A percentile compares a stretch with the other conserved stretches of the same genome.
These are phyloP conservation scores for Alternaria gaisen DNA, from an alignment of 2,329 filamentous ascomycete genomes.

Conservation along the genomic window DNA sequence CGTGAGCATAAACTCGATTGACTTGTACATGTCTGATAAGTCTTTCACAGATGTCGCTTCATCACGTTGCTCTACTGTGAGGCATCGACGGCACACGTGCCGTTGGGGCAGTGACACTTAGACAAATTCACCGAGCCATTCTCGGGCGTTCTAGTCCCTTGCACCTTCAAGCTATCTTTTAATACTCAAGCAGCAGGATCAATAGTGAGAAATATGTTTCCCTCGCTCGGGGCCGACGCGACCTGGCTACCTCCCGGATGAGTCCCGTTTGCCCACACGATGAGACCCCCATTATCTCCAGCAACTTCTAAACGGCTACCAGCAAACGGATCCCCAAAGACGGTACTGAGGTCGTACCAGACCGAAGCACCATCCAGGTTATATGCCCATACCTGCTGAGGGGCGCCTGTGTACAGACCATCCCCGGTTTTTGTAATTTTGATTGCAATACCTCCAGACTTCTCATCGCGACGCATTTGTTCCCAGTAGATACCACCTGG, in stretches of 20 bases:
- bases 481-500: conserved; percentile 31
- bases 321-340: conserved; percentile 40
- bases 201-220: conserved; percentile 36
- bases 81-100: not conserved
- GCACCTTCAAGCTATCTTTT: not conserved
- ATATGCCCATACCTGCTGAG: conserved; percentile 38
- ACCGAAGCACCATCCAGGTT: conserved; percentile 31
- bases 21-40: not conserved
- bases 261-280: conserved; percentile 35
- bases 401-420: conserved; percentile 30
- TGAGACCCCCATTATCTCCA: conserved; percentile 27
- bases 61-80: not conserved
- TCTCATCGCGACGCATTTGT: conserved; percentile 27
- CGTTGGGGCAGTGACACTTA: not conserved
- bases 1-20: not conserved
- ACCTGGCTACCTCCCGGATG: conserved; percentile 37
- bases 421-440: conserved; percentile 36
- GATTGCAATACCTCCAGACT: conserved; percentile 37
- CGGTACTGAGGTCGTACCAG: conserved; percentile 39
- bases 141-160: not conserved
- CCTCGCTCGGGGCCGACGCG: conserved; percentile 25
- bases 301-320: conserved; percentile 34
- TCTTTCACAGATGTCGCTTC: not conserved
- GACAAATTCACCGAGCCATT: not conserved
- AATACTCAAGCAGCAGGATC: not conserved